Percentiles rank a stretch among this genome's conserved stretches.
Evolutionary conservation across 768 basidiomycete genomes (phyloP).

Genomic region (Filobasidium wieringae): DNA sequence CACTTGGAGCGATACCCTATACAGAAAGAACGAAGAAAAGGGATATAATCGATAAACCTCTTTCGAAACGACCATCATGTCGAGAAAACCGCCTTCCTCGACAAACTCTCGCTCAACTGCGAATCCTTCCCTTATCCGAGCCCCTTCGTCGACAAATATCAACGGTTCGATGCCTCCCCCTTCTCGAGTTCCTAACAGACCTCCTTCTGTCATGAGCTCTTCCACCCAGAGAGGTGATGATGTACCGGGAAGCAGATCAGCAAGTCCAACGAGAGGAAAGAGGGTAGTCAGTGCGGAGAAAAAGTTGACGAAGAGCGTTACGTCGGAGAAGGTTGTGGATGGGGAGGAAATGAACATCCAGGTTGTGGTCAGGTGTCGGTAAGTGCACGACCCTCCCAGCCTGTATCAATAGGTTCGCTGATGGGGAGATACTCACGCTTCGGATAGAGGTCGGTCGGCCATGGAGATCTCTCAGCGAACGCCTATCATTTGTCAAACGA

Average conservation of each 20-base stretch:
- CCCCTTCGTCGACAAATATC: not conserved
- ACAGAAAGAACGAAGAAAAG: too few species aligned
- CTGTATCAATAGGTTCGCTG: not conserved
- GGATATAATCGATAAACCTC: too few species aligned
- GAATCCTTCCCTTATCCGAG: not conserved
- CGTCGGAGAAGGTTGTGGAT: slow-evolving; percentile 8
- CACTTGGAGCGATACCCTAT: too few species aligned
- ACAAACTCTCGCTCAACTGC: not conserved
- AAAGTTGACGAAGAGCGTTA: slow-evolving; percentile 13
- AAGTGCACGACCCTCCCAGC: slow-evolving; percentile 27
- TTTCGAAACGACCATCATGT: slow-evolving; percentile 5
- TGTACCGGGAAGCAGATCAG: not conserved
- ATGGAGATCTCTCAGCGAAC: slow-evolving; percentile 76
- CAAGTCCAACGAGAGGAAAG: slow-evolving; percentile 13
- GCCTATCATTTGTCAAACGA: slow-evolving; percentile 70
- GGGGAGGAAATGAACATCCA: slow-evolving; percentile 74
- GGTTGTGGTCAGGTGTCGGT: slow-evolving; percentile 81
- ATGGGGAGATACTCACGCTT: not conserved
- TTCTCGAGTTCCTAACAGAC: slow-evolving; percentile 20
- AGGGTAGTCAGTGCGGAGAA: slow-evolving; percentile 5
- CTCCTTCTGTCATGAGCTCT: slow-evolving; percentile 22
- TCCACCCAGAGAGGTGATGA: slow-evolving; percentile 14
- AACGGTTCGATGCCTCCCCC: slow-evolving; percentile 27
- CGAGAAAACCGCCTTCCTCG: slow-evolving; percentile 5
- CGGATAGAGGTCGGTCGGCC: slow-evolving; percentile 54